Conservation (phyloP, 768 basidiomycete species). For the Russula griseocarnosa region DNA sequence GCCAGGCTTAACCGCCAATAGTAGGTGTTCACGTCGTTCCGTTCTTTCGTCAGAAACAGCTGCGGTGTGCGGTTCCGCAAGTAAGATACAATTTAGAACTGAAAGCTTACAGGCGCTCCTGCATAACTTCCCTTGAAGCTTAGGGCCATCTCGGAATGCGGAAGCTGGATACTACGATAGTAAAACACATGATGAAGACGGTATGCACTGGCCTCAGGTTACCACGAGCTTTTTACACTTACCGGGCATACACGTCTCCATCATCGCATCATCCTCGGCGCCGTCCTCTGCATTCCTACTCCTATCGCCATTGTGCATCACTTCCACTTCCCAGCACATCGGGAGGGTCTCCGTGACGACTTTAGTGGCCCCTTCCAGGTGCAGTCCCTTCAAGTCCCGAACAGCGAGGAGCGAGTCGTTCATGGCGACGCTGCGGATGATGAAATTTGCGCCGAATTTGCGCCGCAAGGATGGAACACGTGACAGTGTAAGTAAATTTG, state of each 20-base stretch:
- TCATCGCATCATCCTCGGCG: conserved; percentile 11
- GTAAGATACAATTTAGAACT: neutral
- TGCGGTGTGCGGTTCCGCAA: neutral
- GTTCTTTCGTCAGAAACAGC: conserved; percentile 24
- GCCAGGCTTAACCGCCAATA: conserved; percentile 21
- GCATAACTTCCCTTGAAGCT: conserved; percentile 15
- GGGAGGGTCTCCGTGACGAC: conserved; percentile 24
- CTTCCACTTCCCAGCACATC: conserved; percentile 28
- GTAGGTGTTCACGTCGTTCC: conserved; percentile 19
- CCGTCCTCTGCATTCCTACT: conserved; percentile 4
- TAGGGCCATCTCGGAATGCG: conserved; percentile 20
- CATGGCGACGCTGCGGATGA: conserved; percentile 16
- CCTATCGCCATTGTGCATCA: conserved; percentile 19
- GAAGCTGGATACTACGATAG: conserved; percentile 29
- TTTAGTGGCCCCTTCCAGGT: neutral
- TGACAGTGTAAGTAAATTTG: too few species aligned
- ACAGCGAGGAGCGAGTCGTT: conserved; percentile 8
- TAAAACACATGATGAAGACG: neutral
- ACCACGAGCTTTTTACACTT: neutral
- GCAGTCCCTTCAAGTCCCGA: conserved; percentile 16
- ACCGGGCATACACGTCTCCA: conserved; percentile 25
- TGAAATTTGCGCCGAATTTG: too few species aligned
- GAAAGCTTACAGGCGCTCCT: conserved; percentile 23
- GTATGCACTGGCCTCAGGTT: neutral
- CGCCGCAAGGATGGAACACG: conserved; percentile 14